Conservation (phyloP, 2,329 filamentous ascomycete genomes). For the Stagonosporopsis vannaccii region DNA sequence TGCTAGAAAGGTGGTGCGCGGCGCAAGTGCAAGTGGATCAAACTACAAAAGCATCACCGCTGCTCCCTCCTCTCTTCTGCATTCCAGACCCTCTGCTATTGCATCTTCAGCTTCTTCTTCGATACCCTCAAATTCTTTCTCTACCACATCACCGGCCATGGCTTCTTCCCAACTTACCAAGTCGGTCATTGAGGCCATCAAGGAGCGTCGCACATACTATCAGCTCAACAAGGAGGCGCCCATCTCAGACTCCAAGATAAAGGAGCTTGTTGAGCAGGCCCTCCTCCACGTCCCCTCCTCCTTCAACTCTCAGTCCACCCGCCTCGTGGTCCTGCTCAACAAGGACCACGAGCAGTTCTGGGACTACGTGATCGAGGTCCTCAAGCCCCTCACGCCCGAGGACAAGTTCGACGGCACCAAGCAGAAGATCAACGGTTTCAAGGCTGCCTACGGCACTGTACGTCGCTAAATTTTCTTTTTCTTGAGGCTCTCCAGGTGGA, state of each 20-base stretch:
- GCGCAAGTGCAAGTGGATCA: constrained; percentile 22
- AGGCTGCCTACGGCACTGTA: constrained; percentile 77
- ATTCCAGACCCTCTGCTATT: constrained; percentile 10
- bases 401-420: constrained; percentile 66
- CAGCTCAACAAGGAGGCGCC: constrained; percentile 69
- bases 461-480: constrained; percentile 37
- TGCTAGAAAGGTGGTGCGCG: constrained; percentile 32
- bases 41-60: constrained; percentile 30
- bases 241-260: constrained; percentile 65
- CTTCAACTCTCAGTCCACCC: constrained; percentile 89
- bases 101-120: constrained; percentile 17
- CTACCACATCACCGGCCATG: constrained; percentile 46
- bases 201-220: constrained; percentile 74
- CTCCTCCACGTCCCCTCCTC: constrained; percentile 76
- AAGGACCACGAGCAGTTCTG: constrained; percentile 88
- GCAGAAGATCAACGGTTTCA: constrained; percentile 66
- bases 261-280: constrained; percentile 66
- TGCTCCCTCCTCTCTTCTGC: constrained; percentile 17
- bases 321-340: constrained; percentile 79
- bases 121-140: constrained; percentile 21
- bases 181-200: constrained; percentile 64
- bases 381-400: constrained; percentile 73
- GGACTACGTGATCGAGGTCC: constrained; percentile 71
- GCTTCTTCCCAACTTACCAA: constrained; percentile 27
- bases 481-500: not conserved